phyloP scores from a whole-genome alignment of 164 flowering plant species.

The Stephania cephalantha region DNA sequence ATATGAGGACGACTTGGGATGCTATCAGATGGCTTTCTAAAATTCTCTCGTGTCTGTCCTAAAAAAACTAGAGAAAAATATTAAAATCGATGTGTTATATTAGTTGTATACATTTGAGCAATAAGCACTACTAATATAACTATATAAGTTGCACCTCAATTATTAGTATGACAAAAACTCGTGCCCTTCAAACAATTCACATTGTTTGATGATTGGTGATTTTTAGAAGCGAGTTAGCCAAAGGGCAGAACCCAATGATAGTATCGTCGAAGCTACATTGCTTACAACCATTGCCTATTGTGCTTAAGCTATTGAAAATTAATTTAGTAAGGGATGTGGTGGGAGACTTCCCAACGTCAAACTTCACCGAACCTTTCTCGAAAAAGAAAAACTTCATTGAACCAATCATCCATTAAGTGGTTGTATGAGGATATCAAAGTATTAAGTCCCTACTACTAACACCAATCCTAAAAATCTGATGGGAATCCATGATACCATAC shows the following conservation, averaged over 20 bases:
- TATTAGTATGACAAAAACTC: background rate
- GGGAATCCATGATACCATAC: constrained; percentile 37
- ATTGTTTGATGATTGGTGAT: constrained; percentile 13
- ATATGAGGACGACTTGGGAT: too few species aligned
- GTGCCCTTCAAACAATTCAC: background rate
- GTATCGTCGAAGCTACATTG: constrained; percentile 47
- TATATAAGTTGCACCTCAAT: too few species aligned
- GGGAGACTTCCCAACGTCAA: constrained; percentile 41
- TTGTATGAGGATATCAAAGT: constrained; percentile 25
- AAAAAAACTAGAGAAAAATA: too few species aligned
- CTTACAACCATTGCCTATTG: constrained; percentile 41
- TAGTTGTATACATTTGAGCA: too few species aligned
- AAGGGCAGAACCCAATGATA: constrained; percentile 36
- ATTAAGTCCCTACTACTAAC: constrained; percentile 28
- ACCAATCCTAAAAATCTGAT: constrained; percentile 30
- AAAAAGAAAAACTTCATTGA: constrained; percentile 27
- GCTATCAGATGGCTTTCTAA: too few species aligned
- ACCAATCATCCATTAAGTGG: constrained; percentile 29
- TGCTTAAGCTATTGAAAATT: constrained; percentile 37
- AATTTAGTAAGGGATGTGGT: constrained; percentile 46
- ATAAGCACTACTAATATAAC: too few species aligned
- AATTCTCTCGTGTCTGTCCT: too few species aligned
- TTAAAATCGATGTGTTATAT: too few species aligned
- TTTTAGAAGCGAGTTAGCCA: constrained; percentile 47
- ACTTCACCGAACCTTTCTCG: too few species aligned